phyloP scores from a whole-genome alignment of 148 eudicot species.

The Nepenthes gracilis region DNA sequence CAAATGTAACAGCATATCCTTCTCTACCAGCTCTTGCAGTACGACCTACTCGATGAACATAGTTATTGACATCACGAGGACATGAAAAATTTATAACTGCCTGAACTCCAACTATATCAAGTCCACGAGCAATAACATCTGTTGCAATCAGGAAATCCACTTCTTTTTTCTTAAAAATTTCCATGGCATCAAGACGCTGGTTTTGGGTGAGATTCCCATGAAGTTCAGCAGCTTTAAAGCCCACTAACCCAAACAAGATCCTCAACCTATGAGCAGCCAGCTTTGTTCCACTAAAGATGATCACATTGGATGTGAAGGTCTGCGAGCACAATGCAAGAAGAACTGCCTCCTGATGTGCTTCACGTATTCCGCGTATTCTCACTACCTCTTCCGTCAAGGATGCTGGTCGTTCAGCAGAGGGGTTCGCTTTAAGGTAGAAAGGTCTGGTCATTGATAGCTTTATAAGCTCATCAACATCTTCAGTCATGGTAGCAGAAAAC shows the following conservation, averaged over 20 bases:
- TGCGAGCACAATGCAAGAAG: slow-evolving; percentile 86
- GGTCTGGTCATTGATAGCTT: slow-evolving; percentile 68
- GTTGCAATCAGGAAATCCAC: slow-evolving; percentile 92
- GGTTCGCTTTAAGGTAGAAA: slow-evolving; percentile 85
- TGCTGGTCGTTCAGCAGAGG: slow-evolving; percentile 66
- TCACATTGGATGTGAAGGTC: slow-evolving; percentile 76
- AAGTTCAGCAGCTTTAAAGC: slow-evolving; percentile 84
- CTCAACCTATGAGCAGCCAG: slow-evolving; percentile 87
- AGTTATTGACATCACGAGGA: slow-evolving; percentile 77
- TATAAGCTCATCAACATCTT: slow-evolving; percentile 68
- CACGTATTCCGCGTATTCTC: slow-evolving; percentile 80
- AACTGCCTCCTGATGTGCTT: slow-evolving; percentile 91
- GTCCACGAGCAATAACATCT: slow-evolving; percentile 90
- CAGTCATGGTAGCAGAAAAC: slow-evolving; percentile 96
- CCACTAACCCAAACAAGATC: slow-evolving; percentile 84
- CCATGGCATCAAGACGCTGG: slow-evolving; percentile 85
- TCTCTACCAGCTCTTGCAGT: slow-evolving; percentile 95
- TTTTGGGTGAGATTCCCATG: slow-evolving; percentile 88
- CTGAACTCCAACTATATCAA: slow-evolving; percentile 84
- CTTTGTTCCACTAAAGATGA: slow-evolving; percentile 90
- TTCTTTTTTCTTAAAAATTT: slow-evolving; percentile 68
- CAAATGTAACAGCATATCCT: slow-evolving; percentile 93
- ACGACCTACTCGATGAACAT: slow-evolving; percentile 99
- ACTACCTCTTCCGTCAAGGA: slow-evolving; percentile 82
- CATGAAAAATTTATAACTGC: slow-evolving; percentile 87